These are phyloP conservation scores for Jamesozyma spencerorum DNA, from an alignment of 805 yeast genomes.

Conservation along the genomic window DNA sequence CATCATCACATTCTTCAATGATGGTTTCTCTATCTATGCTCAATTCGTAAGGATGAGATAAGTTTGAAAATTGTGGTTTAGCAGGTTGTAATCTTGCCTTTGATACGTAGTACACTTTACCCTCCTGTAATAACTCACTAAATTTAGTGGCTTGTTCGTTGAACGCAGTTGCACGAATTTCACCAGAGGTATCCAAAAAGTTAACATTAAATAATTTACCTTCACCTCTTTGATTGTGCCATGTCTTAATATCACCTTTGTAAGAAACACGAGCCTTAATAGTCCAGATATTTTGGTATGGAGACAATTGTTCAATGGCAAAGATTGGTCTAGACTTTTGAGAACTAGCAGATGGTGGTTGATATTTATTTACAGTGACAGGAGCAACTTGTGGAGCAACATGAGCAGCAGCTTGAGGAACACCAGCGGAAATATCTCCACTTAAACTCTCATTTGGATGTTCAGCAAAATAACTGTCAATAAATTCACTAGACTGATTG, in stretches of 20 bases:
- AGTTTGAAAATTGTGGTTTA: conserved; percentile 74
- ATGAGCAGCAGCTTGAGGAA: conserved; percentile 6
- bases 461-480: conserved; percentile 49
- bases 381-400: conserved; percentile 5
- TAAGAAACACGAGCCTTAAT: conserved; percentile 85
- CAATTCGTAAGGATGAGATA: conserved; percentile 83
- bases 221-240: conserved; percentile 78
- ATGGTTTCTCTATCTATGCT: conserved; percentile 69
- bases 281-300: conserved; percentile 85
- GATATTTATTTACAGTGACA: background rate
- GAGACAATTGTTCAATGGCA: conserved; percentile 82
- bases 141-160: conserved; percentile 76
- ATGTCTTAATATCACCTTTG: conserved; percentile 80
- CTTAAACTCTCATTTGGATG: conserved; percentile 43
- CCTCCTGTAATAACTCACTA: conserved; percentile 72
- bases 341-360: conserved; percentile 10
- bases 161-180: conserved; percentile 91
- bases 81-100: conserved; percentile 75
- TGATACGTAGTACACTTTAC: conserved; percentile 76
- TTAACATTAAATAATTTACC: conserved; percentile 87
- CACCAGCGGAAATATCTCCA: conserved; percentile 7
- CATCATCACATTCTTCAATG: conserved; percentile 57
- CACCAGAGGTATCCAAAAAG: conserved; percentile 88
- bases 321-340: conserved; percentile 38
- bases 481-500: conserved; percentile 32